phyloP scores from a whole-genome alignment of 306 rosid genomes.

The Dalbergia cochinchinensis region DNA sequence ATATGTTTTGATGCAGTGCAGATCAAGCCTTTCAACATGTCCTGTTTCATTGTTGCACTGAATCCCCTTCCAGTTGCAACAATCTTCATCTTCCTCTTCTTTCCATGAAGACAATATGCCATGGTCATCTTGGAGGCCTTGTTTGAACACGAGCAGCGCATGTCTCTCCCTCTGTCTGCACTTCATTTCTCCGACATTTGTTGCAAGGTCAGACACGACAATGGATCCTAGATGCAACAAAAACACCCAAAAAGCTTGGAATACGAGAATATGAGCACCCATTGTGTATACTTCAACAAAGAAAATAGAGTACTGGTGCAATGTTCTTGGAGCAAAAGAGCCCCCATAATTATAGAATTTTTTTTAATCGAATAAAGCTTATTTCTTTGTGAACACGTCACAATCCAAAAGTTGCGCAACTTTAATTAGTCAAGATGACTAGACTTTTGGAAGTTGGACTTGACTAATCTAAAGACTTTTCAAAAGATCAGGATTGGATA shows the following conservation, averaged over 20 bases:
- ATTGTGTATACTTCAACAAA: background rate
- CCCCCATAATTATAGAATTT: no score
- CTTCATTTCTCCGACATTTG: background rate
- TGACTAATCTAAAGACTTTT: no score
- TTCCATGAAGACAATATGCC: conserved; percentile 27
- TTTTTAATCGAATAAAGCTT: no score
- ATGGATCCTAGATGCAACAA: no score
- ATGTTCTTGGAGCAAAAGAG: no score
- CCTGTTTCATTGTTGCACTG: conserved; percentile 33
- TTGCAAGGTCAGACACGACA: background rate
- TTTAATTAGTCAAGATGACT: no score
- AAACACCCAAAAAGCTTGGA: background rate
- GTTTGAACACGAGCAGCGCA: background rate
- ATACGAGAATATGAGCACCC: background rate
- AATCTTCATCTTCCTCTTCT: background rate
- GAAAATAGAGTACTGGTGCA: no score
- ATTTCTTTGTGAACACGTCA: no score
- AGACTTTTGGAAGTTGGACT: no score
- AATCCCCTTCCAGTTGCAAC: conserved; percentile 9
- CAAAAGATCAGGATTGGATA: no score
- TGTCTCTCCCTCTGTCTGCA: background rate
- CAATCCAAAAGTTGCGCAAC: no score
- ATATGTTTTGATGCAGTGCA: background rate
- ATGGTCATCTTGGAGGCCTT: conserved; percentile 10
- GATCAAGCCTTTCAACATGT: background rate